Base-by-base conservation (phyloP, 192 early-diverging fungal genomes). In the Neocallimastix lanati region DNA sequence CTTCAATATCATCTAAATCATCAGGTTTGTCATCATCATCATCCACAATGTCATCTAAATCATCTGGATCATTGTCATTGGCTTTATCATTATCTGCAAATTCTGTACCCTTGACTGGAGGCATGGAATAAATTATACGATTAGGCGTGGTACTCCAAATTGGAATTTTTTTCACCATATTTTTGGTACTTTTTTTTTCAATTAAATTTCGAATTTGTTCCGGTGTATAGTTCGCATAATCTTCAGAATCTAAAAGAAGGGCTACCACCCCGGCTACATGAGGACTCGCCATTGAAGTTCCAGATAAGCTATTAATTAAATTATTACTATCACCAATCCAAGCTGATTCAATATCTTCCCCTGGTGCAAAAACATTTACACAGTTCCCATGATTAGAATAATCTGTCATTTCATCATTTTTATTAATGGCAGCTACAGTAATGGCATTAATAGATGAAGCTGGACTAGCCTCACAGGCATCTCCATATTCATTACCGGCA, bases 111-210 rank as follows among this genome's bases (percentile, higher is more conserved):
- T 67, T 67, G 0, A 67, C 50, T 9, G 86, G 85, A 9, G 85
- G 85, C 81, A 81, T 82, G 86, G 92, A 93, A 86, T 88, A 93
- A 80, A 93, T 89, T 78, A 94, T 85, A 30, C 90, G 79, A 83
- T 94, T 94, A 38, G 90, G 91, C 77, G 91, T 90, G 28, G 86
- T 84, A 12, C 80, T 67, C 40, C 76, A 80, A 2, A 29, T 80
- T 67, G 89, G 87, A n/a, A 88, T 80, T 40, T 88, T 87, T n/a
- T 85, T 84, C 27, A 94, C 82, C 28, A 83, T 84, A 79, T 86
- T 90, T 81, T 89, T 88, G 78, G 93, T 94, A 36, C 89, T 83
- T 78, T 88, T 78, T 27, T 82, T 82, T 76, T 92, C 79, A 81
- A 95, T 88, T 81, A 88, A 81, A 77, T 85, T 81, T 88, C 92